Conservation (phyloP, 108 stramenopile genomes). For the Schizochytrium sp. region DNA sequence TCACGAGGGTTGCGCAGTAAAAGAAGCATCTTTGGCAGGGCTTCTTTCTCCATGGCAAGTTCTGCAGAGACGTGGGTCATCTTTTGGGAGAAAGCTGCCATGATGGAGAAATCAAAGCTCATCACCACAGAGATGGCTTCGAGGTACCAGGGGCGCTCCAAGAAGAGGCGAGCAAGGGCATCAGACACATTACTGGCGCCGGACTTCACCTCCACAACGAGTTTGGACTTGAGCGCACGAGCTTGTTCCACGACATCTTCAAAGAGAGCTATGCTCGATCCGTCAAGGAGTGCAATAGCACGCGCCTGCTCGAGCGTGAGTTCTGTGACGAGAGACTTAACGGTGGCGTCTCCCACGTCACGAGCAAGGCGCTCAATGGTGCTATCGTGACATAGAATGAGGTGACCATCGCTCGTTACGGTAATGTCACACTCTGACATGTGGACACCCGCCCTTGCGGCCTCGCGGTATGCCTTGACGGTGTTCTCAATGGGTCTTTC, state of each 20-base stretch:
- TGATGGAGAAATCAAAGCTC: conserved; percentile 43
- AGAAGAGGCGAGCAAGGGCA: neutral
- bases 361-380: neutral
- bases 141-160: conserved; percentile 1
- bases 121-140: conserved; percentile 7
- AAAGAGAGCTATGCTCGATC: conserved; percentile 18
- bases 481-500: conserved; percentile 39
- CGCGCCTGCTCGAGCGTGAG: conserved; percentile 1
- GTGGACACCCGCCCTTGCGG: conserved; percentile 8
- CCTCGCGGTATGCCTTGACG: conserved; percentile 30
- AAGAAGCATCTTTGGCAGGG: conserved; percentile 35
- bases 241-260: neutral
- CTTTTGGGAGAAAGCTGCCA: neutral
- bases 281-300: conserved; percentile 15
- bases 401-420: conserved; percentile 35
- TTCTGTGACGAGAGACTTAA: neutral
- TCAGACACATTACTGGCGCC: conserved; percentile 25
- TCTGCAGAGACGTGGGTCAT: neutral
- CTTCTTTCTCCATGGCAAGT: neutral
- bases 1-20: neutral
- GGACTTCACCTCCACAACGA: conserved; percentile 50
- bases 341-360: neutral
- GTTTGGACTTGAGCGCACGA: neutral
- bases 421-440: conserved; percentile 55
- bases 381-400: conserved; percentile 52